Conservation (phyloP, 352 stramenopile genomes). For the Globisporangium radiosum region DNA sequence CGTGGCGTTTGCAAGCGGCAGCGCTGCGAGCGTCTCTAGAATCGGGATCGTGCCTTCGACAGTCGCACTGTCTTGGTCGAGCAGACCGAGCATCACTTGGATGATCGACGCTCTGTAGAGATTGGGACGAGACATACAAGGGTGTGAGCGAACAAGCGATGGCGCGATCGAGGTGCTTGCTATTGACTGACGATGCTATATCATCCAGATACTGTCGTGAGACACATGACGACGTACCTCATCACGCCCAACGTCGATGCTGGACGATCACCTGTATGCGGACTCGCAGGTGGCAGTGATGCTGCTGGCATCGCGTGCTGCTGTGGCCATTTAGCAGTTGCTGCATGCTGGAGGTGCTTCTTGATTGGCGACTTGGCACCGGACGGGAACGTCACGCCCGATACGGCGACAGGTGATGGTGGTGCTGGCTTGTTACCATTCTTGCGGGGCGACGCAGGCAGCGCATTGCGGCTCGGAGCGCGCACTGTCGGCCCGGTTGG, state of each 20-base stretch:
- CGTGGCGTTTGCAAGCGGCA: conserved; percentile 34
- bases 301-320: neutral
- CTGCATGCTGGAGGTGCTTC: conserved; percentile 36
- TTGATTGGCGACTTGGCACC: conserved; percentile 45
- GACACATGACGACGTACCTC: neutral
- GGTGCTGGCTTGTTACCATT: conserved; percentile 11
- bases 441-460: neutral
- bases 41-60: conserved; percentile 43
- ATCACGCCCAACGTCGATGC: conserved; percentile 1
- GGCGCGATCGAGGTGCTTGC: conserved; percentile 3
- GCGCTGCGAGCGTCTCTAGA: conserved; percentile 29
- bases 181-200: too few relatives aligned
- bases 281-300: too few relatives aligned
- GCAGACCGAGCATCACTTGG: conserved; percentile 39
- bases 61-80: conserved; percentile 48
- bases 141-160: neutral
- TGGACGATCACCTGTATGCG: neutral
- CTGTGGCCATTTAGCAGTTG: conserved; percentile 1
- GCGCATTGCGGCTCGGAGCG: neutral
- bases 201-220: neutral
- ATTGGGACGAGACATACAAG: neutral
- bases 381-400: neutral
- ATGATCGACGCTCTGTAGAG: conserved; percentile 38
- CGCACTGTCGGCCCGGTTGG: neutral
- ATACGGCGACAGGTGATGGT: neutral